Evolutionary conservation across 495 filamentous ascomycete species (phyloP).

Genomic region (Neurospora sp.): DNA sequence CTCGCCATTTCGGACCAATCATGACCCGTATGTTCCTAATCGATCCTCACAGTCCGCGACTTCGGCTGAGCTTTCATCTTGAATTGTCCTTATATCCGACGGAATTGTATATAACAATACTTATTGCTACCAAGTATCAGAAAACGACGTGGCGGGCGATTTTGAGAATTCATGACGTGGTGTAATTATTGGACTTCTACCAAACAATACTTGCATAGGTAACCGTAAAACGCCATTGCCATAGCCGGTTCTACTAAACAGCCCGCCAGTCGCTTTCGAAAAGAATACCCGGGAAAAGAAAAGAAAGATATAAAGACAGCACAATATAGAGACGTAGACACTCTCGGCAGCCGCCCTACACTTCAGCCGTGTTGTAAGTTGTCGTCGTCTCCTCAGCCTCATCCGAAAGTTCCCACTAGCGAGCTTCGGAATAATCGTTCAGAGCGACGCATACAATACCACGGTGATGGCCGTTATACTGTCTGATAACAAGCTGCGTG

Average conservation of each 20-base stretch:
- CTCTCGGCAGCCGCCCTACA: not conserved
- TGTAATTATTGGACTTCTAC: not conserved
- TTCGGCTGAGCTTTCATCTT: not conserved
- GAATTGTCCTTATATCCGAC: not conserved
- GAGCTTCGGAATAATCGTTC: conserved; percentile 86
- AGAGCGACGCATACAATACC: conserved; percentile 93
- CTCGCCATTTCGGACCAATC: not conserved
- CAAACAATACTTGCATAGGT: not conserved
- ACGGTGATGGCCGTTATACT: conserved; percentile 96
- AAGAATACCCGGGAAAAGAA: not conserved
- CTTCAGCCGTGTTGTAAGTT: not conserved
- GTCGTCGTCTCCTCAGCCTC: not conserved
- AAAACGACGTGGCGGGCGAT: not conserved
- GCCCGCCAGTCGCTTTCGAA: not conserved
- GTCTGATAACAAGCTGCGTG: conserved; percentile 79
- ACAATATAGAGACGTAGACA: not conserved
- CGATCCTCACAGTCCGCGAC: not conserved
- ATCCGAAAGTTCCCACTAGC: conserved; percentile 23
- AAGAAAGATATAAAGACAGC: not conserved
- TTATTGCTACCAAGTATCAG: not conserved
- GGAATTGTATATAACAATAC: not conserved
- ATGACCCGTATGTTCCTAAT: not conserved
- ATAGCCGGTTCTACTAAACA: not conserved
- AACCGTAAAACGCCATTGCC: not conserved
- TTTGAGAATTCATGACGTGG: not conserved